Percentiles rank a stretch among this genome's conserved stretches.
These are phyloP conservation scores for Celoporthe dispersa DNA, from an alignment of 2,329 filamentous ascomycete genomes.

Conservation along the genomic window DNA sequence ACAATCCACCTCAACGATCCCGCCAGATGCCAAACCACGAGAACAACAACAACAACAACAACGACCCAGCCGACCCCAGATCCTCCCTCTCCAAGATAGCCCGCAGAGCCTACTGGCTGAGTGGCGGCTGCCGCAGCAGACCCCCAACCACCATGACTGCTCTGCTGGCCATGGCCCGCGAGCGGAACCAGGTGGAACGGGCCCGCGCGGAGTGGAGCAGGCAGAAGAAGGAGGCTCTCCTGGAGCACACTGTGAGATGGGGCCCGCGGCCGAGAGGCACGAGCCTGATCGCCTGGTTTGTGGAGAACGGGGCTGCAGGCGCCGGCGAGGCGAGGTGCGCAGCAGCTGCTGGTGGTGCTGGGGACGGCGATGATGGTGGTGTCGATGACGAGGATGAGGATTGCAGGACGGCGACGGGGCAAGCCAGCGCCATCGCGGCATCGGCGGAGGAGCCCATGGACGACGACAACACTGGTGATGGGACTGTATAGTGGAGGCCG, in stretches of 20 bases:
- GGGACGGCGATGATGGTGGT: too few species aligned
- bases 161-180: constrained; percentile 13
- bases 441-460: neutral
- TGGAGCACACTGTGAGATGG: constrained; percentile 10
- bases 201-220: constrained; percentile 36
- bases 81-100: constrained; percentile 20
- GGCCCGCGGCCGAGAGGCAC: constrained; percentile 18
- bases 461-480: neutral
- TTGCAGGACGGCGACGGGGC: neutral
- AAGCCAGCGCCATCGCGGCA: neutral
- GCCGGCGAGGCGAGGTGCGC: neutral
- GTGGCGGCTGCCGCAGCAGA: constrained; percentile 20
- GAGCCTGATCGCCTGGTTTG: constrained; percentile 16
- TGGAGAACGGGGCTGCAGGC: neutral
- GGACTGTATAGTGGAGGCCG: neutral
- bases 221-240: constrained; percentile 3
- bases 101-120: constrained; percentile 24
- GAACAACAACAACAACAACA: neutral
- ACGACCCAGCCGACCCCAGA: constrained; percentile 9
- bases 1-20: too few species aligned
- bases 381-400: neutral
- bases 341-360: neutral
- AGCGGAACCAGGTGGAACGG: constrained; percentile 18
- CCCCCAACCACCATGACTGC: constrained; percentile 18
- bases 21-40: neutral